Base-by-base conservation (phyloP, 177 flowering plant genomes). In the Vitis hybrid region DNA sequence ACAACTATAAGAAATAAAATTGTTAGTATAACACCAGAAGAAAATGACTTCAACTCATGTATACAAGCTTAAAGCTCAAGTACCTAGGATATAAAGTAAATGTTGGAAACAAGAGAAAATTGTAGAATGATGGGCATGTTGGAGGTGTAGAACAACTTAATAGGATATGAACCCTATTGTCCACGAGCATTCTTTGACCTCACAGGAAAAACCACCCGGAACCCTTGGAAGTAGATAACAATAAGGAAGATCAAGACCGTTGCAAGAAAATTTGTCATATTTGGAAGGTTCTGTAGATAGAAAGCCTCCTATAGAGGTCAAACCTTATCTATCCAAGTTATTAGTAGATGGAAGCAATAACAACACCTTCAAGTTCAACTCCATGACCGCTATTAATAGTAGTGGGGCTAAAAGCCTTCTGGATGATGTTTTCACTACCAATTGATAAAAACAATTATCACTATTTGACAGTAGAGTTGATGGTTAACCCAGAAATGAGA, bases 51-150 rank as follows among this genome's bases (percentile, higher is more conserved):
- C 11, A 67, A 75, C n/a, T 10, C 34, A n/a, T 3, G 56, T 6
- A 64, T 17, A 34, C 30, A 59, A 18, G 4, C 1, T 51, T 39
- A 48, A 30, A 54, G 9, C 3, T 45, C 1, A 23, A 15, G 32
- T 82, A 93, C 98, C 98, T 93, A 97, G 19, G 98, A 92, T 75
- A 92, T 94, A 72, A 94, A 94, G 79, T 94, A 94, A 19, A 94
- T 87, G 72, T 94, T 94, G 74, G 97, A 76, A 1, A 94, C 98
- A 75, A 94, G 98, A 1, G 98, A 97, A 74, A 97, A 94, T 57
- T 92, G 98, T 34, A 94, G 80, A 81, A 94, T 94, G 75, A 94
- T 92, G 57, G 96, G 97, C 98, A 94, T 92, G 84, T 93, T 93
- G 72, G 97, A 93, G 63, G 98, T 93, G 84, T 93, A 93, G 82